Conservation (phyloP, 2,329 filamentous ascomycete genomes). For the Ophiobolus disseminans region DNA sequence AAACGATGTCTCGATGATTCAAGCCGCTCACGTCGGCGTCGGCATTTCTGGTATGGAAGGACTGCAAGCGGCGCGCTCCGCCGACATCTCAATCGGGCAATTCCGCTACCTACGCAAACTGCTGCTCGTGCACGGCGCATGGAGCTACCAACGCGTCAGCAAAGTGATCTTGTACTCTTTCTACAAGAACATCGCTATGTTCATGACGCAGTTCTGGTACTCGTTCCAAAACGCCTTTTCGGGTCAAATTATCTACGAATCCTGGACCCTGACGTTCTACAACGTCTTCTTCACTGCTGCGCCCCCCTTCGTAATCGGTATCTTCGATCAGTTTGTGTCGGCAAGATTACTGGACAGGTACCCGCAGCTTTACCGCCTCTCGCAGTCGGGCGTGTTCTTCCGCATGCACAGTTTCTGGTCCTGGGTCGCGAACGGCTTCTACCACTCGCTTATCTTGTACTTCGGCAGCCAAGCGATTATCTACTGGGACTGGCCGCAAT, state of each 20-base stretch:
- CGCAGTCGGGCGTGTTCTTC: constrained; percentile 93
- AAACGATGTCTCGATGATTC: constrained; percentile 99
- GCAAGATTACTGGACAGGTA: constrained; percentile 93
- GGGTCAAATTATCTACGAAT: constrained; percentile 97
- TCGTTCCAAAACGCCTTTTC: constrained; percentile 99
- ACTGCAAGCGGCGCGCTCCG: constrained; percentile 92
- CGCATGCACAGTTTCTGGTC: constrained; percentile 88
- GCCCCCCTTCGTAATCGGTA: constrained; percentile 91
- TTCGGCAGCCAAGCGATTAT: constrained; percentile 82
- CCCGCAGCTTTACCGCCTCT: constrained; percentile 91
- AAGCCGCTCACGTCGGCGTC: constrained; percentile 96
- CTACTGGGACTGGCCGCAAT: constrained; percentile 77
- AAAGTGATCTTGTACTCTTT: constrained; percentile 98
- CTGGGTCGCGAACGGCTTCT: constrained; percentile 94
- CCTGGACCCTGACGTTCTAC: constrained; percentile 99
- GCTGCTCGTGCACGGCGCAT: constrained; percentile 91
- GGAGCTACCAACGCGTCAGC: constrained; percentile 97
- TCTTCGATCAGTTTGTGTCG: constrained; percentile 97
- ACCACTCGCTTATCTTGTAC: constrained; percentile 94
- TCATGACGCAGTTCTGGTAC: constrained; percentile 99
- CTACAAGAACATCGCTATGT: constrained; percentile 98
- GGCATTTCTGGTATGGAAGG: constrained; percentile 97
- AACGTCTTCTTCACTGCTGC: constrained; percentile 98
- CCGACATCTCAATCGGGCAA: constrained; percentile 93
- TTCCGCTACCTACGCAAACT: constrained; percentile 95